These are phyloP conservation scores for Spergularia bocconei DNA, from an alignment of 148 eudicot species.

Conservation along the genomic window DNA sequence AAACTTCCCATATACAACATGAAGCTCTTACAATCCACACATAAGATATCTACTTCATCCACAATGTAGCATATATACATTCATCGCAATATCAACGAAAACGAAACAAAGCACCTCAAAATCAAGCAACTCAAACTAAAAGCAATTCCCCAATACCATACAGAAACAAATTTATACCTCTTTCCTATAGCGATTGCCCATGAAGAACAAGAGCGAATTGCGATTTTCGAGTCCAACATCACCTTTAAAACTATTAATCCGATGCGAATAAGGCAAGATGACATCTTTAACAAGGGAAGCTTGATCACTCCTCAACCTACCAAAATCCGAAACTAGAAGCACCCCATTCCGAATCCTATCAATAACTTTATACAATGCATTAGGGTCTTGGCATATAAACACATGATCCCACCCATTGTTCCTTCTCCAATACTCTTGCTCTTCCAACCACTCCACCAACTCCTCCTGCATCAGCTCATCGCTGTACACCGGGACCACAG, in stretches of 20 bases:
- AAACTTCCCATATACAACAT: background rate
- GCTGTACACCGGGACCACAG: slow-evolving; percentile 31
- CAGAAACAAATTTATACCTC: slow-evolving; percentile 49
- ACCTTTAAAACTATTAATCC: slow-evolving; percentile 67
- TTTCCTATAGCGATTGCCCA: slow-evolving; percentile 91
- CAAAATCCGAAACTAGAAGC: slow-evolving; percentile 91
- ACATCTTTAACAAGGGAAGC: slow-evolving; percentile 90
- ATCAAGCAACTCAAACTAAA: background rate
- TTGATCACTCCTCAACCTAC: slow-evolving; percentile 65
- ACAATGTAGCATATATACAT: background rate
- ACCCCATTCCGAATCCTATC: slow-evolving; percentile 78
- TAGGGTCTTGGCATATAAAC: slow-evolving; percentile 90
- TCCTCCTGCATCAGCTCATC: slow-evolving; percentile 88
- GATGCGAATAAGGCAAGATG: slow-evolving; percentile 85
- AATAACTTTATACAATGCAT: slow-evolving; percentile 77
- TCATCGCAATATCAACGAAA: background rate
- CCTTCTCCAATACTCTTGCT: slow-evolving; percentile 77
- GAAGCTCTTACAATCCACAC: background rate
- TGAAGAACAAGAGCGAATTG: slow-evolving; percentile 75
- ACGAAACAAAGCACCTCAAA: background rate
- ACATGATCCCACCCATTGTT: slow-evolving; percentile 98
- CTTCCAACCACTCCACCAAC: slow-evolving; percentile 81
- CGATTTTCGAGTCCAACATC: slow-evolving; percentile 68
- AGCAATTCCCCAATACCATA: background rate
- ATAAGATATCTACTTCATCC: background rate